phyloP scores from a whole-genome alignment of 2,329 filamentous ascomycete genomes.

The Sporothrix dimorphospora region DNA sequence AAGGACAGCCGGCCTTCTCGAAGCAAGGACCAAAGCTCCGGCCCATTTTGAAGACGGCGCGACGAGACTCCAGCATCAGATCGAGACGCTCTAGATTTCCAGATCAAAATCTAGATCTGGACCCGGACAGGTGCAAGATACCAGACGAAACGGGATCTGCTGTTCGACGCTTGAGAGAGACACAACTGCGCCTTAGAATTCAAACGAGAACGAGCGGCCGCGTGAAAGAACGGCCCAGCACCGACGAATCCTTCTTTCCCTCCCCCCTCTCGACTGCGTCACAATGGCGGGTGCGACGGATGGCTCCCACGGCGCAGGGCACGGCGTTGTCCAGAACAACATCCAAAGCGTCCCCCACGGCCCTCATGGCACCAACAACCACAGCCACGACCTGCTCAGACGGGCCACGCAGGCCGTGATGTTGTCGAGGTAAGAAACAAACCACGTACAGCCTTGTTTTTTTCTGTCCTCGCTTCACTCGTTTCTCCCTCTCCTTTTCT shows the following conservation, averaged over 20 bases:
- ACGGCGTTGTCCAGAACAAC: conserved; percentile 13
- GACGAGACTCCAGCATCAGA: background rate
- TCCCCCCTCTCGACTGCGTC: background rate
- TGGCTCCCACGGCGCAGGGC: conserved; percentile 40
- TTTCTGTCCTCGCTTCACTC: background rate
- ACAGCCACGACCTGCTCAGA: conserved; percentile 57
- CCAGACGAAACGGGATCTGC: conserved; percentile 1
- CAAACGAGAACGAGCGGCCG: background rate
- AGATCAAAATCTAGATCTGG: background rate
- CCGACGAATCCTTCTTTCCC: background rate
- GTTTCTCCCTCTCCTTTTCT: background rate
- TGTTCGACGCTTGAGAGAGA: background rate
- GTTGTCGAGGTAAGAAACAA: conserved; percentile 59
- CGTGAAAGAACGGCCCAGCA: background rate
- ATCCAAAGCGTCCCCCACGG: conserved; percentile 36
- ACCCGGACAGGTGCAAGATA: background rate
- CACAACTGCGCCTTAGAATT: background rate
- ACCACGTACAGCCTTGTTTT: background rate
- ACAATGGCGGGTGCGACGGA: conserved; percentile 54
- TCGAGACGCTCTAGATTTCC: background rate
- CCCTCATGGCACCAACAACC: conserved; percentile 19
- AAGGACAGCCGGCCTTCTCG: background rate
- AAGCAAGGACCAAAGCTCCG: background rate
- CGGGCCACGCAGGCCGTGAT: conserved; percentile 65
- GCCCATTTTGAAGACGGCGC: background rate